Evolutionary conservation across 2,329 filamentous ascomycete species (phyloP).

Genomic region (Pseudogymnoascus sp.): DNA sequence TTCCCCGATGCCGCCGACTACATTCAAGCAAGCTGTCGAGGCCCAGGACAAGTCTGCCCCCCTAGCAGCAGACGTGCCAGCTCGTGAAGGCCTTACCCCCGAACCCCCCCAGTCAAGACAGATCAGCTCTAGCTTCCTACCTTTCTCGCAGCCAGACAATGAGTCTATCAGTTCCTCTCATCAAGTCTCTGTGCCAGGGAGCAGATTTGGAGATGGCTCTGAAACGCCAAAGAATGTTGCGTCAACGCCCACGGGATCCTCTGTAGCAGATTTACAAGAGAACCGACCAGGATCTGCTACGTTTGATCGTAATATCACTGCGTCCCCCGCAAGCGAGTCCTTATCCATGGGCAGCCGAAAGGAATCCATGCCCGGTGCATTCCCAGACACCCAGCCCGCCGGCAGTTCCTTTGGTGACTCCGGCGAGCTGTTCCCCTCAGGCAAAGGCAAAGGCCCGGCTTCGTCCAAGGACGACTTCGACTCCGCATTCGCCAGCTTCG

Average conservation of each 20-base stretch:
- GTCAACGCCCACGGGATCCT: conserved; percentile 25
- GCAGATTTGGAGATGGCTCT: conserved; percentile 48
- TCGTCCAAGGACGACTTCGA: conserved; percentile 71
- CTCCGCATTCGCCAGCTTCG: conserved; percentile 72
- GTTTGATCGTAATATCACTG: conserved; percentile 25
- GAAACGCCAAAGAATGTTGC: conserved; percentile 31
- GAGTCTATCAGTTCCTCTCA: conserved; percentile 70
- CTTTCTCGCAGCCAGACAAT: conserved; percentile 52
- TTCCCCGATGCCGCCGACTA: conserved; percentile 39
- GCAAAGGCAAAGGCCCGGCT: conserved; percentile 5
- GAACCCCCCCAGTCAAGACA: conserved; percentile 66
- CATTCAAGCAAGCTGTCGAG: conserved; percentile 44
- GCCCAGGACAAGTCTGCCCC: conserved; percentile 20
- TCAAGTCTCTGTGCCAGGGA: conserved; percentile 64
- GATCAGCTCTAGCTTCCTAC: conserved; percentile 67
- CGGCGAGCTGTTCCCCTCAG: conserved; percentile 39
- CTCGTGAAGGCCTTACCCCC: conserved; percentile 36
- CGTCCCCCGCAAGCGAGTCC: conserved; percentile 22
- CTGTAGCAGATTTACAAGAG: conserved; percentile 20
- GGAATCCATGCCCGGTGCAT: conserved; percentile 41
- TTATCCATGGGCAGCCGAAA: conserved; percentile 23
- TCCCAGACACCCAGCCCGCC: conserved; percentile 35
- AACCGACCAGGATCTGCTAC: conserved; percentile 23
- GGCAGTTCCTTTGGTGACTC: conserved; percentile 45
- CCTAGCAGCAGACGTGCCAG: conserved; percentile 25